Evolutionary conservation across 176 grass and related monocot genomes (phyloP).

Genomic region (Lolium multiflorum): DNA sequence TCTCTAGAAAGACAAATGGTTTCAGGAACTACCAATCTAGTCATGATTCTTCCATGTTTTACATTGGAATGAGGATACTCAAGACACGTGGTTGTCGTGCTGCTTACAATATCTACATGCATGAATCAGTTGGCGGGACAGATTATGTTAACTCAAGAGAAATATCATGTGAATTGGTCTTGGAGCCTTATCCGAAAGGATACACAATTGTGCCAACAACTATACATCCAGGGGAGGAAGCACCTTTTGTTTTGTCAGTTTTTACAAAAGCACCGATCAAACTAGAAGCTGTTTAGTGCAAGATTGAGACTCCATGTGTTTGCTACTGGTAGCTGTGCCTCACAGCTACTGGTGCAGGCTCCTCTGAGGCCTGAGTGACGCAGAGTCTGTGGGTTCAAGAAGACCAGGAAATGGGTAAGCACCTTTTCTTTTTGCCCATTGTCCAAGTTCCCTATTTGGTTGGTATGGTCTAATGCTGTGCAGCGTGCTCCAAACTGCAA

Average conservation of each 20-base stretch:
- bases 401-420: constrained; percentile 42
- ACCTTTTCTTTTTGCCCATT: background rate
- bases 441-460: background rate
- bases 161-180: constrained; percentile 94
- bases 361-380: background rate
- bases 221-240: constrained; percentile 98
- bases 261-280: constrained; percentile 96
- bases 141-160: constrained; percentile 99
- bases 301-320: constrained; percentile 34
- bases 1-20: constrained; percentile 90
- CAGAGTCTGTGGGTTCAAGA: constrained; percentile 44
- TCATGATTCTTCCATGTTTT: constrained; percentile 96
- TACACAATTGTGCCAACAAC: constrained; percentile 99
- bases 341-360: constrained; percentile 35
- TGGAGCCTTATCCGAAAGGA: constrained; percentile 96
- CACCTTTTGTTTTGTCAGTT: constrained; percentile 98
- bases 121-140: constrained; percentile 95
- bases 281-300: constrained; percentile 84
- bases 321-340: constrained; percentile 31
- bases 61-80: constrained; percentile 98
- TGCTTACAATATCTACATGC: constrained; percentile 99
- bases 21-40: constrained; percentile 96
- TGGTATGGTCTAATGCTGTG: background rate
- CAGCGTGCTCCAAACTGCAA: background rate
- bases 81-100: constrained; percentile 90